phyloP scores from a whole-genome alignment of 2,329 filamentous ascomycete species.

The Fusarium penzigii region DNA sequence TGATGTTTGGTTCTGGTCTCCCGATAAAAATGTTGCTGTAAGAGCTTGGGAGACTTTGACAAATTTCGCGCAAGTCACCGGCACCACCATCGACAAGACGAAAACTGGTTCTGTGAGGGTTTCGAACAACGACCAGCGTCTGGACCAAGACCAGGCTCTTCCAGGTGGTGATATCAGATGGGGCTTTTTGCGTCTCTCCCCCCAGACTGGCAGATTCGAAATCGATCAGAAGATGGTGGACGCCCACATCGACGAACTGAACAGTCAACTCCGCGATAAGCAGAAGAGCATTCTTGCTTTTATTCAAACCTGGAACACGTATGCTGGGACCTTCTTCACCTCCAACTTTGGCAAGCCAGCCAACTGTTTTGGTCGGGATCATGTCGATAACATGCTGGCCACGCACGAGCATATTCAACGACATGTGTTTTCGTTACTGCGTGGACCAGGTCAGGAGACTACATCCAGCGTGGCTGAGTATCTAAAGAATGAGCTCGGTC shows the following conservation, averaged over 20 bases:
- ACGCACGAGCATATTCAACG: slow-evolving; percentile 52
- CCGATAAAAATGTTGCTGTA: slow-evolving; percentile 51
- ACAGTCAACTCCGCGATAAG: slow-evolving; percentile 54
- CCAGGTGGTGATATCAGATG: slow-evolving; percentile 52
- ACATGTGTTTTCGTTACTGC: slow-evolving; percentile 43
- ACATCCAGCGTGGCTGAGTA: slow-evolving; percentile 52
- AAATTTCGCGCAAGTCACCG: slow-evolving; percentile 55
- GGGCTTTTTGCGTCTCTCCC: slow-evolving; percentile 58
- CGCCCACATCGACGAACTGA: slow-evolving; percentile 59
- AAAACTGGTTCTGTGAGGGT: slow-evolving; percentile 53
- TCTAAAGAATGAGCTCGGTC: slow-evolving; percentile 51
- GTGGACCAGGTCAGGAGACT: slow-evolving; percentile 19
- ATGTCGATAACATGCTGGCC: slow-evolving; percentile 53
- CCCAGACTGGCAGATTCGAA: slow-evolving; percentile 53
- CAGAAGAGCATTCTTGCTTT: slow-evolving; percentile 51
- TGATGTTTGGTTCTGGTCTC: slow-evolving; percentile 67
- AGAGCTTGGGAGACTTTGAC: slow-evolving; percentile 61
- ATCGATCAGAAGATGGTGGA: slow-evolving; percentile 62
- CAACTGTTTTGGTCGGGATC: slow-evolving; percentile 52
- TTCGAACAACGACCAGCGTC: slow-evolving; percentile 15
- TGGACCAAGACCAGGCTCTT: slow-evolving; percentile 36
- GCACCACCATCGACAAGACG: slow-evolving; percentile 54
- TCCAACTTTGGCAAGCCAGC: slow-evolving; percentile 54
- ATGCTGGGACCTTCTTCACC: slow-evolving; percentile 52
- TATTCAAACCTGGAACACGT: slow-evolving; percentile 54